Base-by-base conservation (phyloP, 805 yeast species). In the Saccharomycopsis amapae region DNA sequence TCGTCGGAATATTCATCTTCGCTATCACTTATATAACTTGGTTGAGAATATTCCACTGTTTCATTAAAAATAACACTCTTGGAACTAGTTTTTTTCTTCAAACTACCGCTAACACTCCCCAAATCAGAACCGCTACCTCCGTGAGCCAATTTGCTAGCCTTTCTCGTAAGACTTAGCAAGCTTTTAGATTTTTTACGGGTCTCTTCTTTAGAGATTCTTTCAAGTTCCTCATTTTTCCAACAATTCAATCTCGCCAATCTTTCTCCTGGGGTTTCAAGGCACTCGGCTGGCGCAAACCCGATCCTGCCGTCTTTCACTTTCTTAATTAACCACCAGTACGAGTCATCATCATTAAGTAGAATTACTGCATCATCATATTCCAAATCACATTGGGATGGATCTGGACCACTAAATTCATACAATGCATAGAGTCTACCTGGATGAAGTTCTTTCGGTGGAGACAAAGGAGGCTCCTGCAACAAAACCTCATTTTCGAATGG, bases 251-350 rank as follows among this genome's bases (percentile, higher is more conserved):
- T 71, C 0, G 98, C 98, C 44, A 93, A 65, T 48, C 97, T 70
- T 63, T 93, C 98, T 39, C 79, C 83, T 51, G 85, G 88, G 0
- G 96, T 86, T 62, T 93, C 98, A 31, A 93, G 66, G 48, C 93
- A 78, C 61, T 93, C 98, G 1, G 97, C 97, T 1, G 98, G 98
- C 2, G 94, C 94, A 67, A 89, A 93, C 1, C 98, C 98, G 44
- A 90, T 79, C 54, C 79, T 73, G 2, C 80, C 80, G 59, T 79
- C 84, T 38, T 60, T 62, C 35, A 69, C 68, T 50, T 71, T 60
- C 56, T 74, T 62, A 55, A 93, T 90, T 9, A 90, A 68, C 97
- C 98, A 93, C 98, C 98, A 93, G 64, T 93, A 93, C 50, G 85
- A 75, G 63, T 93, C 96, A 40, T 84, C 80, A 58, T 93, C 98